Percentiles rank a stretch among this genome's conserved stretches.
phyloP scores from a whole-genome alignment of 2,329 filamentous ascomycete genomes.

The Aspergillus alliaceus region DNA sequence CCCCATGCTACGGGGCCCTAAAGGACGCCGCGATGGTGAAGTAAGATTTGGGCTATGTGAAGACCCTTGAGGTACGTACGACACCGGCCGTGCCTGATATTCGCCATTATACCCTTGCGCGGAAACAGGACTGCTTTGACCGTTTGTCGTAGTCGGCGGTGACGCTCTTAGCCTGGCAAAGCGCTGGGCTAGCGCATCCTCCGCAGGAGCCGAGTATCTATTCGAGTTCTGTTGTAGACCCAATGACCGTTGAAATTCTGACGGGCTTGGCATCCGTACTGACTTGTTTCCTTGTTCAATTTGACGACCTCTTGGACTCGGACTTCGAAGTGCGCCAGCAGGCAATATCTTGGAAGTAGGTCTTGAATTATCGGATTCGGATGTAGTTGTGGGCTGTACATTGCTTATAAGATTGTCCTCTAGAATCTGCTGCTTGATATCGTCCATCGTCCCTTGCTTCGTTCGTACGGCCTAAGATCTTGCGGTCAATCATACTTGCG shows the following conservation, averaged over 20 bases:
- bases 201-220: conserved; percentile 26
- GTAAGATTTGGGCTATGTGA: conserved; percentile 17
- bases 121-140: conserved; percentile 12
- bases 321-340: conserved; percentile 10
- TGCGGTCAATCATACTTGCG: conserved; percentile 8
- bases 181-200: conserved; percentile 42
- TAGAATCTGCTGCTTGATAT: conserved; percentile 42
- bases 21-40: conserved; percentile 30
- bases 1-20: conserved; percentile 47
- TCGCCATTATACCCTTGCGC: conserved; percentile 19
- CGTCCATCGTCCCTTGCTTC: conserved; percentile 44
- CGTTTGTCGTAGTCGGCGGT: conserved; percentile 11
- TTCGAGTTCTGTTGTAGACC: conserved; percentile 23
- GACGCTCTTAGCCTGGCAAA: conserved; percentile 41
- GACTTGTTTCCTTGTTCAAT: conserved; percentile 20
- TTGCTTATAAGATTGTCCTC: conserved; percentile 36
- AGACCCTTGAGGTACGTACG: conserved; percentile 21
- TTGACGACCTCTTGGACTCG: conserved; percentile 24
- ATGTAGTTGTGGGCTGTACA: conserved; percentile 24
- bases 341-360: conserved; percentile 11
- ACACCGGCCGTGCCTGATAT: conserved; percentile 23
- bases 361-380: conserved; percentile 9
- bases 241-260: conserved; percentile 34
- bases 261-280: conserved; percentile 42
- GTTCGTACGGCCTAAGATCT: conserved; percentile 34